A percentile compares a stretch with the other conserved stretches of the same genome.
Conservation (phyloP, 2,329 filamentous ascomycete species). For the Sclerotiophoma versabilis region DNA sequence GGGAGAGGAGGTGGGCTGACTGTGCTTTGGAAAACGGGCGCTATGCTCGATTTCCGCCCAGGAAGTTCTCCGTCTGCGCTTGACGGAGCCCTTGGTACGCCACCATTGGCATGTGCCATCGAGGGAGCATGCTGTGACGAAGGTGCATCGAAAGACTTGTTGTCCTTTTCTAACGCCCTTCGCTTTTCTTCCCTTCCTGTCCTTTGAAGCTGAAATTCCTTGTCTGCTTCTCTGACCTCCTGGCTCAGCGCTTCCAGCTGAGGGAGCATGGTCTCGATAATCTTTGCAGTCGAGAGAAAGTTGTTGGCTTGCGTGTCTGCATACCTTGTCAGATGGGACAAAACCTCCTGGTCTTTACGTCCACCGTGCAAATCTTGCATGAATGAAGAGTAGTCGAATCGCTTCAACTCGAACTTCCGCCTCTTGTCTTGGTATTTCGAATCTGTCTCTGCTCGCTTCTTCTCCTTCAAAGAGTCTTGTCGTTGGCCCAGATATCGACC, state of each 20-base stretch:
- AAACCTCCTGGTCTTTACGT: slow-evolving; percentile 95
- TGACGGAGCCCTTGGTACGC: slow-evolving; percentile 26
- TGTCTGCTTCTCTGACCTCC: slow-evolving; percentile 92
- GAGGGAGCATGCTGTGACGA: slow-evolving; percentile 31
- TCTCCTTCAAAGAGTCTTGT: slow-evolving; percentile 94
- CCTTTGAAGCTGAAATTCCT: slow-evolving; percentile 93
- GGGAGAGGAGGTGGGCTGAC: slow-evolving; percentile 38
- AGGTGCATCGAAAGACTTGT: slow-evolving; percentile 54
- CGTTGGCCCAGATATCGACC: slow-evolving; percentile 95
- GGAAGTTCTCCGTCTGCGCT: slow-evolving; percentile 37
- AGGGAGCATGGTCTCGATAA: slow-evolving; percentile 83
- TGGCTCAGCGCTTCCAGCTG: slow-evolving; percentile 86
- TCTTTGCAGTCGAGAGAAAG: slow-evolving; percentile 84
- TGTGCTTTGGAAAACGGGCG: slow-evolving; percentile 46
- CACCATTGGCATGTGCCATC: slow-evolving; percentile 34
- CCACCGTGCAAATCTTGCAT: slow-evolving; percentile 99
- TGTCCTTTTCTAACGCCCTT: slow-evolving; percentile 86
- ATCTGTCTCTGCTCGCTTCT: slow-evolving; percentile 94
- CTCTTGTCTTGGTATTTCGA: slow-evolving; percentile 95
- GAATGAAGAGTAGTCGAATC: slow-evolving; percentile 98
- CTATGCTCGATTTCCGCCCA: slow-evolving; percentile 42
- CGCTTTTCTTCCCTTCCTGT: slow-evolving; percentile 97
- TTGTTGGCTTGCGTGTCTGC: slow-evolving; percentile 87
- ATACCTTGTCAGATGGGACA: slow-evolving; percentile 93
- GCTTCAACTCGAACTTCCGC: slow-evolving; percentile 93